phyloP scores from a whole-genome alignment of 768 basidiomycete species.

The Naganishia vaughanmartiniae region DNA sequence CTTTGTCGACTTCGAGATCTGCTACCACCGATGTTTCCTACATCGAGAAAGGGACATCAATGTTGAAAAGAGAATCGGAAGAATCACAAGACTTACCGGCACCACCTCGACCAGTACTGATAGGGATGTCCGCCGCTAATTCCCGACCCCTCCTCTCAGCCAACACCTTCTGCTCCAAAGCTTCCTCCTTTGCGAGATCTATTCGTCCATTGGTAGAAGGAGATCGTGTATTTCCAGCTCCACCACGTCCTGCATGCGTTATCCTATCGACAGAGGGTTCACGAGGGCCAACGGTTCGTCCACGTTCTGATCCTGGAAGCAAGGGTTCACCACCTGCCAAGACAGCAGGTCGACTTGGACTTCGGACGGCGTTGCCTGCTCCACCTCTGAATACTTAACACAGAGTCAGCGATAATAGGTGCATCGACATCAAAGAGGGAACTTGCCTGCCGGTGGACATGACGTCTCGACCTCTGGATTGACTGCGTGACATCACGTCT shows the following conservation, averaged over 20 bases:
- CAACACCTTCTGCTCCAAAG: conserved; percentile 43
- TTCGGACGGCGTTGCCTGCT: conserved; percentile 47
- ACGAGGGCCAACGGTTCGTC: conserved; percentile 29
- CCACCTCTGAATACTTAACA: conserved; percentile 37
- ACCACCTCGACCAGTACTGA: conserved; percentile 51
- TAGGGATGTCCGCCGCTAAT: conserved; percentile 36
- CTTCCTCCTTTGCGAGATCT: conserved; percentile 39
- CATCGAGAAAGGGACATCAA: background rate
- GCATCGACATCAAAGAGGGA: background rate
- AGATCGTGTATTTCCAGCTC: conserved; percentile 79
- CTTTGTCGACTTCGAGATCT: conserved; percentile 22
- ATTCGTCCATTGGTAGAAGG: conserved; percentile 48
- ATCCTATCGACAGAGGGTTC: conserved; percentile 35
- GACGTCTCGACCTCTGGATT: conserved; percentile 36
- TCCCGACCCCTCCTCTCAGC: conserved; percentile 44
- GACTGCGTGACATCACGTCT: conserved; percentile 25
- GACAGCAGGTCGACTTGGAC: conserved; percentile 35
- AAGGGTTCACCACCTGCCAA: conserved; percentile 40
- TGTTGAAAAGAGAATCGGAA: background rate
- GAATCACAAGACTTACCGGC: conserved; percentile 34
- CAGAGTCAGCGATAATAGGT: background rate
- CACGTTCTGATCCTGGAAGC: conserved; percentile 40
- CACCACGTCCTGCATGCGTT: conserved; percentile 66
- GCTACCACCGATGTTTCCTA: conserved; percentile 17
- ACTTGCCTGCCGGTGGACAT: conserved; percentile 31